Percentiles rank a stretch among this genome's conserved stretches.
Conservation (phyloP, 1,284 basidiomycete genomes). For the Coniferiporia sulphurascens region DNA sequence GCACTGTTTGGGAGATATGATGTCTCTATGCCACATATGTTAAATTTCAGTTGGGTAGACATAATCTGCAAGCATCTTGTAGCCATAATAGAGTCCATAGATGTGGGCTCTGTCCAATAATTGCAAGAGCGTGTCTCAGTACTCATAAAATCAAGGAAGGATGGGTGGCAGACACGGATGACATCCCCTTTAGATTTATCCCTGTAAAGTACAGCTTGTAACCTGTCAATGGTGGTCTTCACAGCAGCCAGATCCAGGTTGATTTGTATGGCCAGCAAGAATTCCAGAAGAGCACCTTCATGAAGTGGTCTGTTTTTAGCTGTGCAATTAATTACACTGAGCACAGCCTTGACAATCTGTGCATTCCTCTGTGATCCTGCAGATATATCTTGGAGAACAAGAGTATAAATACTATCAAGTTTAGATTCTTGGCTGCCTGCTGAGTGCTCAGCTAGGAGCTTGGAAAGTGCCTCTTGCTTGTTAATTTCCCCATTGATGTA, state of each 20-base stretch:
- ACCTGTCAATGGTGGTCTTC: neutral
- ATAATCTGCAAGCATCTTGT: conserved; percentile 17
- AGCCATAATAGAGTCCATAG: neutral
- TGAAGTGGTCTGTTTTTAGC: neutral
- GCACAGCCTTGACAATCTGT: neutral
- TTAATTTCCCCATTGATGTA: neutral
- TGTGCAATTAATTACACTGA: neutral
- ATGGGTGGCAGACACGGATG: conserved; percentile 4
- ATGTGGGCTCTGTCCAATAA: neutral
- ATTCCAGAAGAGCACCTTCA: neutral
- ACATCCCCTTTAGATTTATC: neutral
- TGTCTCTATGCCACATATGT: conserved; percentile 28
- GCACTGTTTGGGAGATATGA: conserved; percentile 25
- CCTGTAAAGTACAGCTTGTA: conserved; percentile 1
- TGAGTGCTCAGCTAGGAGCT: neutral
- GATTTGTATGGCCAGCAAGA: neutral
- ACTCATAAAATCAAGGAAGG: conserved; percentile 4
- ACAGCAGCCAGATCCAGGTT: neutral
- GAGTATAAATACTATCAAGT: neutral
- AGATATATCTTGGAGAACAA: neutral
- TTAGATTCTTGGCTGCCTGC: neutral
- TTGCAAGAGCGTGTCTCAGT: neutral
- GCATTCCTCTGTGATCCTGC: neutral
- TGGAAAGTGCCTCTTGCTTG: neutral
- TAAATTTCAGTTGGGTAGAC: conserved; percentile 26